Evolutionary conservation across 768 basidiomycete genomes (phyloP), one percentile per base, ranked within the genome.

Genomic region (Grammothele lineata): DNA sequence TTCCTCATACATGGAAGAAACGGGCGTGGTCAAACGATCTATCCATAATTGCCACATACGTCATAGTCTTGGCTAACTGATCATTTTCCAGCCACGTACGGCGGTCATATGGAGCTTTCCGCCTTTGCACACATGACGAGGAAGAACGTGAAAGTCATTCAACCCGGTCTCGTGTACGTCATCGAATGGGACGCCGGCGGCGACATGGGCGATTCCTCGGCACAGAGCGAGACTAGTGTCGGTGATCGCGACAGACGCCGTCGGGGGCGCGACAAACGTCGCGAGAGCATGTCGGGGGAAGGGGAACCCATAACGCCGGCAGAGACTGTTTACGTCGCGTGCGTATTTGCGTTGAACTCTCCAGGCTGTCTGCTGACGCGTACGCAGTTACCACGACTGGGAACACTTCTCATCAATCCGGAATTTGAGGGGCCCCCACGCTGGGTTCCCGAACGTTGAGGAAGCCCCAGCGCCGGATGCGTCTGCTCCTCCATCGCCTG

Each of bases 401-500:
- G 92, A 95, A 60, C 92, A 95, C 62, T 95, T 93, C 59, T 92
- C 88, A 11, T 89, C 86, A n/a, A 88, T 95, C 48, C 85, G 92
- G 37, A 93, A 91, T 63, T 69, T 92, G 43, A 73, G 73, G 14
- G 92, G 92, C 1, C 92, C 92, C 0, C 91, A 92, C 61, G 69
- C 78, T 0, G 92, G 90, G 7, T 70, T 82, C 14, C 88, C 89
- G 3, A 66, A 67, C 43, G 79, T 90, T 2, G 59, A 65, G 35
- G 89, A 92, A 64, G 63, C 61, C 14, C 53, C 66, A 17, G 62
- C 68, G 0, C 62, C 65, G 2, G 55, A 65, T 8, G 67, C 61
- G 6, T 60, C 61, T 37, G 46, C 62, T 21, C 55, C 61, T 9
- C 54, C 69, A 18, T 59, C 69, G 14, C 51, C 70, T 15, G 55